These are phyloP conservation scores for Starmerella bacillaris DNA, from an alignment of 805 yeast species.

Conservation along the genomic window DNA sequence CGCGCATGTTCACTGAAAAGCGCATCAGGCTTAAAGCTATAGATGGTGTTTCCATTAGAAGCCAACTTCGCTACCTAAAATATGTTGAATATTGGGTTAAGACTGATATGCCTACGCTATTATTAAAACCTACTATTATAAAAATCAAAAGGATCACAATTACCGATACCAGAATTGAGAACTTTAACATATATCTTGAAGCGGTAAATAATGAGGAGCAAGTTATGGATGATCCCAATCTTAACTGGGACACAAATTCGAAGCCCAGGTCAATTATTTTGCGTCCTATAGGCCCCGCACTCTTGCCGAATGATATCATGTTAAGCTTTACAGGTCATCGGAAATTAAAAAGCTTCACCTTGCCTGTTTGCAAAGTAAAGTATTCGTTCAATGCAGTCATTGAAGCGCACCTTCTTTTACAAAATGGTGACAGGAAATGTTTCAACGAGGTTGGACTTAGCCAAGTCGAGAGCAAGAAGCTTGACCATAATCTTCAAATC, in stretches of 20 bases:
- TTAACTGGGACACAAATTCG: constrained; percentile 1
- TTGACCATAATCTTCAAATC: too few relatives aligned
- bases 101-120: background rate
- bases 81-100: constrained; percentile 32
- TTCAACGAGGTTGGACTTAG: background rate
- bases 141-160: constrained; percentile 7
- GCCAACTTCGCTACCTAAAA: constrained; percentile 48
- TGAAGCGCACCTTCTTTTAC: background rate
- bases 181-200: constrained; percentile 6
- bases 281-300: background rate
- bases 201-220: background rate
- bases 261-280: background rate
- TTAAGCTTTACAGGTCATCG: background rate
- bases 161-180: constrained; percentile 6
- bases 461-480: background rate
- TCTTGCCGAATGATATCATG: background rate
- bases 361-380: constrained; percentile 1
- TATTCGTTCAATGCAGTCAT: constrained; percentile 4
- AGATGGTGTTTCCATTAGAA: constrained; percentile 49
- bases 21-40: constrained; percentile 43
- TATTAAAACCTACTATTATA: background rate
- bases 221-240: background rate
- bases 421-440: background rate
- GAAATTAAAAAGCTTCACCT: background rate
- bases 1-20: constrained; percentile 33